Percentiles rank a stretch among this genome's conserved stretches.
Conservation (phyloP, 2,329 filamentous ascomycete species). For the Talaromyces sp. region DNA sequence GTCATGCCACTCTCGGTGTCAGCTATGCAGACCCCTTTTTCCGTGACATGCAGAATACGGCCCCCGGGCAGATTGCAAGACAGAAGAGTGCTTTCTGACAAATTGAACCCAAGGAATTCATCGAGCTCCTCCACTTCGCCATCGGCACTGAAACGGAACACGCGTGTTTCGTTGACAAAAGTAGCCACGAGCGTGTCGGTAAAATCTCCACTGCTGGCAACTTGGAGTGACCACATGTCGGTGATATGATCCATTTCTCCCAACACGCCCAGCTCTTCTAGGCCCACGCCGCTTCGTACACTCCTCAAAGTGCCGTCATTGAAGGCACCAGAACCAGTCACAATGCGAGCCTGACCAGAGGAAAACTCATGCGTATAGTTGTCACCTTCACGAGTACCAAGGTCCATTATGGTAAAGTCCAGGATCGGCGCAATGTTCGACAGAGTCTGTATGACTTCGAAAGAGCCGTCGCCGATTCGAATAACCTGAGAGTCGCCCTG, state of each 20-base stretch:
- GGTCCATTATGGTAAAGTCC: conserved; percentile 94
- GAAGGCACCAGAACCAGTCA: conserved; percentile 87
- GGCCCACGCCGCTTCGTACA: conserved; percentile 86
- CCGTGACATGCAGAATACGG: conserved; percentile 71
- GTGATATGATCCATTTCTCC: conserved; percentile 71
- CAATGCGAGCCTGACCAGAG: conserved; percentile 87
- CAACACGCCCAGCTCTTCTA: conserved; percentile 80
- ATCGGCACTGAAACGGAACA: conserved; percentile 68
- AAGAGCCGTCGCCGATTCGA: conserved; percentile 54
- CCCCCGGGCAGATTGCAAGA: conserved; percentile 60
- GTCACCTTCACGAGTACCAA: conserved; percentile 78
- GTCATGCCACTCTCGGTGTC: conserved; percentile 50
- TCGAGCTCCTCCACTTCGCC: conserved; percentile 84
- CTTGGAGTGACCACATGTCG: conserved; percentile 66
- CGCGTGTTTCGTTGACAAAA: conserved; percentile 74
- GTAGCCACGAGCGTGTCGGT: conserved; percentile 72
- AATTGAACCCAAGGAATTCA: conserved; percentile 63
- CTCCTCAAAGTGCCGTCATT: conserved; percentile 83
- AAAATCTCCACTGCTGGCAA: conserved; percentile 37
- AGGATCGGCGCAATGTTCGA: conserved; percentile 85
- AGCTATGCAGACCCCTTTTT: conserved; percentile 56
- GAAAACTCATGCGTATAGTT: conserved; percentile 83
- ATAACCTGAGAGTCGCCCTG: conserved; percentile 88
- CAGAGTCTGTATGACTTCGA: conserved; percentile 68
- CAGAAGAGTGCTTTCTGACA: conserved; percentile 69